Conservation (phyloP, 2,329 filamentous ascomycete genomes). For the Claviceps pusilla region DNA sequence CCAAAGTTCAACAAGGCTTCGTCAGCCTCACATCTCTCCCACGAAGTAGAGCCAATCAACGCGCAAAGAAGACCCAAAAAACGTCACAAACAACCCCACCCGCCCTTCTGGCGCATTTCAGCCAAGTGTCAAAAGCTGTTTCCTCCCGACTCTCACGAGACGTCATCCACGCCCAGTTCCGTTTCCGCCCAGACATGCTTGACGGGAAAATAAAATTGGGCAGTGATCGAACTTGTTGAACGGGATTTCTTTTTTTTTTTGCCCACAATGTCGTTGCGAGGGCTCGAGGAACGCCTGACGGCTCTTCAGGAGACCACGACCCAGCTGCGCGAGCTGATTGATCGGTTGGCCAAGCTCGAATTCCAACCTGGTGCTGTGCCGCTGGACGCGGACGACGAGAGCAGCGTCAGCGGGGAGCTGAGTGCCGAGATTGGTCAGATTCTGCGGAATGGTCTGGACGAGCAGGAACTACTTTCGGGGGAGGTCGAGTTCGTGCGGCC, state of each 20-base stretch:
- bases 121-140: slow-evolving; percentile 1
- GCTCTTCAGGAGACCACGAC: slow-evolving; percentile 45
- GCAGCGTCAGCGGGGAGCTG: slow-evolving; percentile 52
- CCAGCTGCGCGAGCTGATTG: slow-evolving; percentile 44
- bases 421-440: slow-evolving; percentile 65
- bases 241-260: no score
- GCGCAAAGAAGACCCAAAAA: neutral
- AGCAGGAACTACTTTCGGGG: slow-evolving; percentile 65
- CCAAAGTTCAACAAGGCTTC: neutral
- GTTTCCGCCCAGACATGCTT: no score
- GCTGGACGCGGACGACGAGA: slow-evolving; percentile 32
- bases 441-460: slow-evolving; percentile 65
- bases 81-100: neutral
- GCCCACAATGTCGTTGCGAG: slow-evolving; percentile 37
- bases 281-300: slow-evolving; percentile 44
- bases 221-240: no score
- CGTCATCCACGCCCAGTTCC: neutral
- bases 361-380: slow-evolving; percentile 45
- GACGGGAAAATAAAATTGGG: no score
- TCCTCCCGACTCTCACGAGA: neutral
- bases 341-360: slow-evolving; percentile 40
- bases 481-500: slow-evolving; percentile 56
- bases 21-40: neutral
- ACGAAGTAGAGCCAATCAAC: neutral
- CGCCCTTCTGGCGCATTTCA: neutral